A percentile compares a stretch with the other conserved stretches of the same genome.
Conservation (phyloP, 371 early-diverging fungal genomes). For the Gilbertella persicaria region DNA sequence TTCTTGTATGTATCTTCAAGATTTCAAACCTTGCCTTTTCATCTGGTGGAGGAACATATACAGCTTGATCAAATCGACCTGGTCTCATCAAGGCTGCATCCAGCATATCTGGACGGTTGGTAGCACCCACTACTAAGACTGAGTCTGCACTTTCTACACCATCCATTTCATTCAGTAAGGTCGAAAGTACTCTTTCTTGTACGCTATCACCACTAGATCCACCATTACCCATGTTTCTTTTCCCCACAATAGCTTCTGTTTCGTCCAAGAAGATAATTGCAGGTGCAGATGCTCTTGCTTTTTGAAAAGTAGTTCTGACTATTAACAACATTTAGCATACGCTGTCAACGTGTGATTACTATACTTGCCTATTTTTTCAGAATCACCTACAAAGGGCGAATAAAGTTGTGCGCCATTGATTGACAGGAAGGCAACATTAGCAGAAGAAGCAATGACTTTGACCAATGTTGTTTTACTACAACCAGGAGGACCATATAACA, state of each 20-base stretch:
- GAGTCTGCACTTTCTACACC: slow-evolving; percentile 80
- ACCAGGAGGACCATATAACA: slow-evolving; percentile 98
- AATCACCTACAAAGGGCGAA: slow-evolving; percentile 93
- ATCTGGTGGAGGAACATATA: slow-evolving; percentile 96
- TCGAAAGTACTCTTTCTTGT: slow-evolving; percentile 87
- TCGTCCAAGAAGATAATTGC: slow-evolving; percentile 98
- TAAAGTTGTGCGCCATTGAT: slow-evolving; percentile 91
- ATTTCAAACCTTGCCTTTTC: slow-evolving; percentile 78
- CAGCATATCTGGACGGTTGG: slow-evolving; percentile 97
- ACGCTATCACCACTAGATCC: slow-evolving; percentile 76
- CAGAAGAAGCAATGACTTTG: slow-evolving; percentile 81
- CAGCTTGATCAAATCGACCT: slow-evolving; percentile 91
- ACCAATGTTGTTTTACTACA: slow-evolving; percentile 98
- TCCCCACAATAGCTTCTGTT: slow-evolving; percentile 97
- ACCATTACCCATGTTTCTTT: slow-evolving; percentile 73
- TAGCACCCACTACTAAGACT: slow-evolving; percentile 89
- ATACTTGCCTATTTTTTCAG: slow-evolving; percentile 73
- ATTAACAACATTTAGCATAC: slow-evolving; percentile 2
- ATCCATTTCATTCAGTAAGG: slow-evolving; percentile 95
- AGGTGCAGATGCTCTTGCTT: slow-evolving; percentile 87
- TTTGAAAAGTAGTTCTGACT: slow-evolving; percentile 81
- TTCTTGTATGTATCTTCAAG: slow-evolving; percentile 79
- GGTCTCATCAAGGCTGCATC: slow-evolving; percentile 95
- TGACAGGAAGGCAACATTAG: slow-evolving; percentile 81
- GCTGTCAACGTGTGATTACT: neutral